Base-by-base conservation (phyloP, 805 yeast genomes). In the Wickerhamiella domercqiae region DNA sequence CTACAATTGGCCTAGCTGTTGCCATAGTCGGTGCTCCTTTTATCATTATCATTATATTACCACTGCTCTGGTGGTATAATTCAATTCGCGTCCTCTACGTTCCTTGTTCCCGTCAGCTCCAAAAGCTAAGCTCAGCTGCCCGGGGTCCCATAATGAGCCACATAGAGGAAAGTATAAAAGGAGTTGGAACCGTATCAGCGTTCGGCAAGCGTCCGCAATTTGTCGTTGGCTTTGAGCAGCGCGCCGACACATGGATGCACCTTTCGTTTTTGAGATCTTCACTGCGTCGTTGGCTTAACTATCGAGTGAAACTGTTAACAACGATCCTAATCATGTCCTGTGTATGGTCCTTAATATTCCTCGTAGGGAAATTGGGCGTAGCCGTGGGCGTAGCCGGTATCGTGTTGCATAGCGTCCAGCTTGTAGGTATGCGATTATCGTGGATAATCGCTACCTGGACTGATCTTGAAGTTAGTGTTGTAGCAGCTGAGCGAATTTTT, bases 401-500 rank as follows among this genome's bases (percentile, higher is more conserved):
- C 47, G 76, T 93, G 21, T 79, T 86, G 43, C 76, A 84, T 31
- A 83, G 84, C 55, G 78, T 94, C 1, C 64, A 81, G 45, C 86
- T 78, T 54, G 69, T 81, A 35, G 84, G 95, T 0, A 84, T 79
- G 56, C 65, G 84, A 1, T 66, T 84, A 59, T 79, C 78, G 52
- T 77, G 87, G 81, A 78, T 86, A 57, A 93, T 86, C 21, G 68
- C 94, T 62, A 78, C 81, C 82, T 75, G 93, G 3, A 94, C 83
- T 35, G 93, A 81, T 49, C 80, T 84, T 34, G 97, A 86, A 57
- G 80, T 94, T 4, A 81, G 79, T 56, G 81, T 84, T 59, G 95
- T 86, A 24, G 76, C 90, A 7, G 90, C 84, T 28, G 95, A 86
- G 60, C 73, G 34, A 14, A 74, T 86, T 28, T 66, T 81, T 55